Conservation (phyloP, 768 basidiomycete genomes). For the Chlorophyllum brunneum region DNA sequence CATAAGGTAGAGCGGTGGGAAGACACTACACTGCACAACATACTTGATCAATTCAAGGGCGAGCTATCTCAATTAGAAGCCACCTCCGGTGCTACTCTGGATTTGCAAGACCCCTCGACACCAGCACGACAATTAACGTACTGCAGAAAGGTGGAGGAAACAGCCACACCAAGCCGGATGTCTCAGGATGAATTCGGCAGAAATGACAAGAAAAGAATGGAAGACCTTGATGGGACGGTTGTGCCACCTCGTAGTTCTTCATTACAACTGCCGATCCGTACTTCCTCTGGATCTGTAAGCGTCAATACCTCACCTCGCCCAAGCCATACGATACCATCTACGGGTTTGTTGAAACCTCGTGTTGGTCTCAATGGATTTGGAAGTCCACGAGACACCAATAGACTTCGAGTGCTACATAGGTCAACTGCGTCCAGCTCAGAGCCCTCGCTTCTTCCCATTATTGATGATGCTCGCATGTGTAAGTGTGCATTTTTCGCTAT, state of each 20-base stretch:
- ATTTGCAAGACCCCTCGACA: constrained; percentile 63
- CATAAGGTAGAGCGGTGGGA: constrained; percentile 23
- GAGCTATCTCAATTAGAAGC: constrained; percentile 67
- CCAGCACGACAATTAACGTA: constrained; percentile 42
- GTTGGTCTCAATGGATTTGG: constrained; percentile 28
- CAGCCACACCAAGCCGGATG: constrained; percentile 20
- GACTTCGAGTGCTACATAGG: constrained; percentile 62
- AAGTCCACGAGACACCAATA: constrained; percentile 24
- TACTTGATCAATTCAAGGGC: constrained; percentile 71
- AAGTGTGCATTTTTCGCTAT: constrained; percentile 22
- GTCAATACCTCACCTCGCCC: constrained; percentile 24
- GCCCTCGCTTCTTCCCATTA: constrained; percentile 65
- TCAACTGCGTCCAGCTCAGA: constrained; percentile 78
- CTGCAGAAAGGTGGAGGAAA: constrained; percentile 33
- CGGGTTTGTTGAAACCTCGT: constrained; percentile 42
- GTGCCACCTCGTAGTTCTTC: constrained; percentile 51
- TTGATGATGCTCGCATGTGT: constrained; percentile 49
- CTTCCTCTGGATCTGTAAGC: constrained; percentile 22
- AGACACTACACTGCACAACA: constrained; percentile 49
- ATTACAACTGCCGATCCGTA: constrained; percentile 33
- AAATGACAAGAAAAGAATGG: constrained; percentile 21
- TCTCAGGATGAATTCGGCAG: constrained; percentile 14
- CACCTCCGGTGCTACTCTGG: constrained; percentile 45
- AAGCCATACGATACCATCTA: constrained; percentile 31
- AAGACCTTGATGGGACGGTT: constrained; percentile 25